Evolutionary conservation across 2,329 filamentous ascomycete species (phyloP).

Genomic region (Trichoderma brevicompactum): DNA sequence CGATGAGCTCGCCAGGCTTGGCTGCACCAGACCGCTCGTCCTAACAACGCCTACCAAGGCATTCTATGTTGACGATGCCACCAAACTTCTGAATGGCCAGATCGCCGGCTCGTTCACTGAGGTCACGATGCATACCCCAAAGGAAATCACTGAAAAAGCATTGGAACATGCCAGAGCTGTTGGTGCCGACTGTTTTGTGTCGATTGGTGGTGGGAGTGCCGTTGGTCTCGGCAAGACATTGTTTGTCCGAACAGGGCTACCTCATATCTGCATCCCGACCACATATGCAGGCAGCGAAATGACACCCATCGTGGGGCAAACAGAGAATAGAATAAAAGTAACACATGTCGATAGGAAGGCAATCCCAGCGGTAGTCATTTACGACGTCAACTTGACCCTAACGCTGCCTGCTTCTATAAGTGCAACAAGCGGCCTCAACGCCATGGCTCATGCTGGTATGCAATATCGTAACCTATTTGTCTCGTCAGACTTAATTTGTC

Average conservation of each 20-base stretch:
- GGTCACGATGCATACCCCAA: conserved; percentile 67
- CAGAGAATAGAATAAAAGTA: conserved; percentile 60
- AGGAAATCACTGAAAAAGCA: conserved; percentile 60
- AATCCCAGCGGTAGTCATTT: conserved; percentile 64
- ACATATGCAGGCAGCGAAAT: conserved; percentile 67
- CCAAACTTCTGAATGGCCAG: conserved; percentile 2
- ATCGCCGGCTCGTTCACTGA: conserved; percentile 48
- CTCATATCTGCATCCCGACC: conserved; percentile 60
- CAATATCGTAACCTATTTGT: conserved; percentile 29
- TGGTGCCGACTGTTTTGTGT: conserved; percentile 54
- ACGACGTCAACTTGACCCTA: conserved; percentile 67
- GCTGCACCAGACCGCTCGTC: conserved; percentile 55
- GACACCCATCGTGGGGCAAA: conserved; percentile 68
- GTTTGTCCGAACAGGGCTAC: conserved; percentile 56
- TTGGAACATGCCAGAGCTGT: conserved; percentile 50
- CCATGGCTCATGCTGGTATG: conserved; percentile 64
- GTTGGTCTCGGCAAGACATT: conserved; percentile 66
- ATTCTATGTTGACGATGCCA: background rate
- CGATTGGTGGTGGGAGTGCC: conserved; percentile 36
- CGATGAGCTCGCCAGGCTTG: conserved; percentile 49
- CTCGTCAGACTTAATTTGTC: conserved; percentile 25
- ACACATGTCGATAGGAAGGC: conserved; percentile 63
- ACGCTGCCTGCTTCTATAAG: conserved; percentile 58
- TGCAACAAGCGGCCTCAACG: conserved; percentile 65
- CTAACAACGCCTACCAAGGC: conserved; percentile 53